phyloP scores from a whole-genome alignment of 2,329 filamentous ascomycete genomes.

The Cladosporium sp. region DNA sequence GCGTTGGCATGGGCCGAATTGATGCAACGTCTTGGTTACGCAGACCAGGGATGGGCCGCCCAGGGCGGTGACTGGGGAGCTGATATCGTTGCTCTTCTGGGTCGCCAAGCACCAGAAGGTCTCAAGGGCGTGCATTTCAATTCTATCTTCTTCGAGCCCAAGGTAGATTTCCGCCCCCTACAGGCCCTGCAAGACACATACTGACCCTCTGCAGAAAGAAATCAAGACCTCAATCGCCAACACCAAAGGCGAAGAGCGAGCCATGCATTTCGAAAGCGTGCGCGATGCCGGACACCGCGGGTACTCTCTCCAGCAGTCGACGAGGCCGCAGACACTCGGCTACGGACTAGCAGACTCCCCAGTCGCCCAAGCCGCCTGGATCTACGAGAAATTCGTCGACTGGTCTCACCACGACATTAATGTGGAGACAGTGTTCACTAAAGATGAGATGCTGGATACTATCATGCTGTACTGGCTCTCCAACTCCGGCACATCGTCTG shows the following conservation, averaged over 20 bases:
- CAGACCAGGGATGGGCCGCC: slow-evolving; percentile 18
- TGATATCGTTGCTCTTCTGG: slow-evolving; percentile 17
- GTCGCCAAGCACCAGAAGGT: slow-evolving; percentile 21
- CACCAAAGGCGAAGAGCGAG: slow-evolving; percentile 20
- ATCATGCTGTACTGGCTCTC: slow-evolving; percentile 35
- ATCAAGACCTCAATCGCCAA: slow-evolving; percentile 22
- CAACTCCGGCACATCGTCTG: slow-evolving; percentile 33
- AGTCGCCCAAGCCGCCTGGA: slow-evolving; percentile 29
- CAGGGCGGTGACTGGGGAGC: slow-evolving; percentile 24
- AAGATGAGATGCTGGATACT: slow-evolving; percentile 34
- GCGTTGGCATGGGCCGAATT: slow-evolving; percentile 15
- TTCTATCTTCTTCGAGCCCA: background rate
- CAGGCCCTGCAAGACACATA: background rate
- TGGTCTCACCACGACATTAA: slow-evolving; percentile 22
- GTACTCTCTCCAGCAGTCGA: slow-evolving; percentile 63
- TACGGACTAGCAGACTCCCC: slow-evolving; percentile 30
- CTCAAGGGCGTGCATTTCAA: slow-evolving; percentile 23
- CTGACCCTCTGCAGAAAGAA: slow-evolving; percentile 22
- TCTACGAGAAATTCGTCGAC: slow-evolving; percentile 29
- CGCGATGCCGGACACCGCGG: slow-evolving; percentile 39
- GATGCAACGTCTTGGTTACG: slow-evolving; percentile 24
- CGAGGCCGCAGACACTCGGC: slow-evolving; percentile 73
- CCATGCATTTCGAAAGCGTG: slow-evolving; percentile 8
- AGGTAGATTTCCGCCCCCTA: background rate
- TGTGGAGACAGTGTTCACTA: slow-evolving; percentile 30